A percentile compares a stretch with the other conserved stretches of the same genome.
These are phyloP conservation scores for Biscogniauxia sp. DNA, from an alignment of 2,329 filamentous ascomycete species.

Conservation along the genomic window DNA sequence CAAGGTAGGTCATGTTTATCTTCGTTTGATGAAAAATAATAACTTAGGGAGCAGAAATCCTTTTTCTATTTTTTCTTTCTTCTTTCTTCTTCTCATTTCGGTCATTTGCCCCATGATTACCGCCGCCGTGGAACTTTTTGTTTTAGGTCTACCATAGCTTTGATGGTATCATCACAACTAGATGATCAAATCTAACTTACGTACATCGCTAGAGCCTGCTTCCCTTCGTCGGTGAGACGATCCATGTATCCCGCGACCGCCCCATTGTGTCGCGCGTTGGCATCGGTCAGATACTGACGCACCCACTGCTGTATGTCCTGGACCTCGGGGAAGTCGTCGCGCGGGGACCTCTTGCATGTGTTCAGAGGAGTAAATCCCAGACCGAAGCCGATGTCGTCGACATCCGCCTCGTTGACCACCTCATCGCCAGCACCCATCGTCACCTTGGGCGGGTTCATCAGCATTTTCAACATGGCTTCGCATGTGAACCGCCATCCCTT, in stretches of 20 bases:
- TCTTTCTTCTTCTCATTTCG: not conserved
- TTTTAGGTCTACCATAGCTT: constrained; percentile 7
- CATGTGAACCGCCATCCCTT: constrained; percentile 93
- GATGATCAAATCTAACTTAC: constrained; percentile 31
- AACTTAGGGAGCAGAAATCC: not conserved
- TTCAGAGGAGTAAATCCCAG: constrained; percentile 92
- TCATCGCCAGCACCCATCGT: constrained; percentile 66
- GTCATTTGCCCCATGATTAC: not conserved
- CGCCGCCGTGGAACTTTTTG: not conserved
- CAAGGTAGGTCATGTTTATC: not conserved
- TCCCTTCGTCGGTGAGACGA: constrained; percentile 63
- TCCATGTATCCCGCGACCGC: constrained; percentile 70
- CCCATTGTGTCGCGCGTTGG: constrained; percentile 71
- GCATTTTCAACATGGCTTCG: constrained; percentile 80
- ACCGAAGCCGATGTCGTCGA: constrained; percentile 93
- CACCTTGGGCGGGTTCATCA: constrained; percentile 80
- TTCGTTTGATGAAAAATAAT: not conserved
- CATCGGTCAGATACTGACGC: constrained; percentile 70
- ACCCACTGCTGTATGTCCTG: constrained; percentile 84
- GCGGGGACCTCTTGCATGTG: constrained; percentile 73
- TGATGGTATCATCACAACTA: not conserved
- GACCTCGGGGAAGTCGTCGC: constrained; percentile 85
- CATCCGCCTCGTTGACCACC: constrained; percentile 79
- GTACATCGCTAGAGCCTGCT: constrained; percentile 51
- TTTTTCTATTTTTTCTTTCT: not conserved